Evolutionary conservation across 306 rosid genomes (phyloP), one percentile per base, ranked within the genome.

Genomic region (Rosa rugosa): DNA sequence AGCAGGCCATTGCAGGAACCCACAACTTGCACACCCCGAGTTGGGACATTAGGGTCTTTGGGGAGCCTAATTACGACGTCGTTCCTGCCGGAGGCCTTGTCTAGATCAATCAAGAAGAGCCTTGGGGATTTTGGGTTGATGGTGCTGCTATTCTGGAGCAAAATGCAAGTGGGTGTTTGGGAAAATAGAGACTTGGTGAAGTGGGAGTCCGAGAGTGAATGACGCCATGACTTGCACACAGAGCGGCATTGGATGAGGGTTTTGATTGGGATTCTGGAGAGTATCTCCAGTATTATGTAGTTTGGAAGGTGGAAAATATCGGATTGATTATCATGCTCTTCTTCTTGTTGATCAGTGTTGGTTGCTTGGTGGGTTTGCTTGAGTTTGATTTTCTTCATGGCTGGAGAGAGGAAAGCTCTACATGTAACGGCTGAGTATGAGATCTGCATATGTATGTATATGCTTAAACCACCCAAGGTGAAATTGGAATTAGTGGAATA

Each of bases 1-100:
- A 45, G 73, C 53, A 69, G 50, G 57, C 74, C 74, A 23, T 23
- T 70, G 57, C 57, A 69, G 8, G 73, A 69, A 22, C 73, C 73
- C 31, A 69, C 53, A 11, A 69, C 14, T 42, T 44, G 53, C 6
- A 44, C 73, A 11, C 73, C 36, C 11, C 25, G 51, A 69, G 17
- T 69, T 12, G 53, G 73, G 36, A 69, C 54, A 22, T 42, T 69
- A 4, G 73, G 54, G 4, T 22, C 53, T 42, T 67, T 69, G 8
- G 38, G 54, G n/a, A 42, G 73, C 36, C 3, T 44, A 9, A 42
- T 69, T 11, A 69, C 53, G 5, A 69, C 73, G 53, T 69, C 53
- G 36, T 69, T n/a, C 7, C 34, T 11, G 73, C 0, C 3, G 6
- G 36, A 69, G 18, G 73, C 36, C 1, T 44, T 69, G 73, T 69